Conservation (phyloP, 768 basidiomycete genomes). For the Boletus rubroflammeus region DNA sequence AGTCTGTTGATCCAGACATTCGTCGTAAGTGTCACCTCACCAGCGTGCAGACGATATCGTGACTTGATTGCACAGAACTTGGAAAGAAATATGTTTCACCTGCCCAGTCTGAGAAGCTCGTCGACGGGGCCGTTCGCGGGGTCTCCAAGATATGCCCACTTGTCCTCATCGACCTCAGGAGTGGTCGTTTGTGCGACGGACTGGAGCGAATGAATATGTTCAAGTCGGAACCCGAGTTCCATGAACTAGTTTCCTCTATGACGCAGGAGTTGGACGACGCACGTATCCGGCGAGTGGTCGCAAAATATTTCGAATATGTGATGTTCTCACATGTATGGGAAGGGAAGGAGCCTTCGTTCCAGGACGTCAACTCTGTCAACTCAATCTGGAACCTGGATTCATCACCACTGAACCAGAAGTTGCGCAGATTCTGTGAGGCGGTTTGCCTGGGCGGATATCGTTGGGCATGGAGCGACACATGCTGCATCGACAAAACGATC, state of each 20-base stretch:
- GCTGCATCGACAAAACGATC: neutral
- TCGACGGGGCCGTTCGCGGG: neutral
- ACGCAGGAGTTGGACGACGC: neutral
- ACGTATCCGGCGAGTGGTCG: neutral
- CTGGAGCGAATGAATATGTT: neutral
- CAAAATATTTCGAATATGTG: conserved; percentile 1
- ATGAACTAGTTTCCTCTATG: neutral
- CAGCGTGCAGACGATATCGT: accelerated
- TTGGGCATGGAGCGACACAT: neutral
- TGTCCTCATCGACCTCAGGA: neutral
- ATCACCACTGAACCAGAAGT: too few species aligned
- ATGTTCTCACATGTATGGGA: neutral
- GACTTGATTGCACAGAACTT: neutral
- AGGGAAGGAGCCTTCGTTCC: neutral
- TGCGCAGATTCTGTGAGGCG: too few species aligned
- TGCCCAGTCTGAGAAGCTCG: neutral
- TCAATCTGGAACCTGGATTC: too few species aligned
- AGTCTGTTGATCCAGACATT: neutral
- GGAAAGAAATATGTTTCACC: neutral
- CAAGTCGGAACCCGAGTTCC: neutral
- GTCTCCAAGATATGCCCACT: neutral
- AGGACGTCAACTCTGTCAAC: neutral
- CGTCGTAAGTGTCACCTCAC: neutral
- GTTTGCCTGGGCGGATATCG: too few species aligned
- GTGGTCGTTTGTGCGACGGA: neutral